A percentile compares a stretch with the other conserved stretches of the same genome.
Evolutionary conservation across 148 eudicot species (phyloP).

Genomic region (Silene latifolia): DNA sequence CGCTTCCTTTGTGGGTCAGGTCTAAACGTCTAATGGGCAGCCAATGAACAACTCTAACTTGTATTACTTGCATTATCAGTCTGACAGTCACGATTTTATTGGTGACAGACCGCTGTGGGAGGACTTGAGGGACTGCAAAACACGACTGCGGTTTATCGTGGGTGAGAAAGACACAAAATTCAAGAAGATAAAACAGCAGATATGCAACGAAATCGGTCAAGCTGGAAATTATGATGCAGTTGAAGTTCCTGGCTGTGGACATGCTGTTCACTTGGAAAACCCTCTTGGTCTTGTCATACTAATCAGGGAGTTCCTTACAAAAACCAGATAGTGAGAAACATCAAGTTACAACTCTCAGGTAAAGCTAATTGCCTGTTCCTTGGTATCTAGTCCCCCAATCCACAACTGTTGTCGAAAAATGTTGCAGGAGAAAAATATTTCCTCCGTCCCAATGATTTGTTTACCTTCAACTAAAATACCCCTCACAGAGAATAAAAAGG

Average conservation of each 20-base stretch:
- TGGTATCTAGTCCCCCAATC: neutral
- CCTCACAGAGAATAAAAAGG: no score
- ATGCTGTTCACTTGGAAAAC: conserved; percentile 89
- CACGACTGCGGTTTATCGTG: conserved; percentile 54
- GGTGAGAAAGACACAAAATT: conserved; percentile 80
- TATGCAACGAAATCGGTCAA: conserved; percentile 32
- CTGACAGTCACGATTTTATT: conserved; percentile 3
- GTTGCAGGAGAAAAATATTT: no score
- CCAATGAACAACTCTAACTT: no score
- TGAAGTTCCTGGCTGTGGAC: conserved; percentile 69
- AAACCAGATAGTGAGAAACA: conserved; percentile 12
- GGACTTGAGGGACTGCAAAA: conserved; percentile 57
- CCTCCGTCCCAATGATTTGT: no score
- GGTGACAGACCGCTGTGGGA: conserved; percentile 73
- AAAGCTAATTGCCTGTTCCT: neutral
- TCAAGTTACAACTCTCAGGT: neutral
- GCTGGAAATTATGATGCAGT: conserved; percentile 30
- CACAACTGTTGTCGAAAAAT: no score
- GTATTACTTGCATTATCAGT: neutral
- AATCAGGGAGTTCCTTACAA: conserved; percentile 48
- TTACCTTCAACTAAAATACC: no score
- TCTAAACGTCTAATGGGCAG: no score
- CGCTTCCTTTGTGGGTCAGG: neutral
- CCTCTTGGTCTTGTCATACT: conserved; percentile 61
- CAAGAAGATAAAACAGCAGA: conserved; percentile 51